Evolutionary conservation across 1,139 yeast species (phyloP).

Genomic region (Ogataea hybrid): DNA sequence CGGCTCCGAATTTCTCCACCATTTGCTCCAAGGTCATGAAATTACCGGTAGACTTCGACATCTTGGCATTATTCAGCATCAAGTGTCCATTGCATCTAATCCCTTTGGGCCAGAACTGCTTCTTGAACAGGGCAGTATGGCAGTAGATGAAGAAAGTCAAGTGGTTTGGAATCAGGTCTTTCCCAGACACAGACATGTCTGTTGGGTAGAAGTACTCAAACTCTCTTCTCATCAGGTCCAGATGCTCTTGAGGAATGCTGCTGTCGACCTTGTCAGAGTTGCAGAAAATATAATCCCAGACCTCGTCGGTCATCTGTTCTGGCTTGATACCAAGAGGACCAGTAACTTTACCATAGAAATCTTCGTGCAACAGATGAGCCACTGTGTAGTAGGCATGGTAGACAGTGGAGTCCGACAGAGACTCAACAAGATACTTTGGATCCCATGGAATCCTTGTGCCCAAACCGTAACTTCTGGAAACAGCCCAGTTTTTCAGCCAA

Average conservation of each 20-base stretch:
- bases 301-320: conserved; percentile 89
- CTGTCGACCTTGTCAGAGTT: conserved; percentile 60
- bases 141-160: conserved; percentile 92
- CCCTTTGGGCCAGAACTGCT: conserved; percentile 90
- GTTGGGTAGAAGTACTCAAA: conserved; percentile 95
- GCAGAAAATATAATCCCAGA: conserved; percentile 86
- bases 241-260: conserved; percentile 64
- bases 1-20: conserved; percentile 91
- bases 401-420: conserved; percentile 92
- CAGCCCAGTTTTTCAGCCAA: conserved; percentile 99
- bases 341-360: conserved; percentile 72
- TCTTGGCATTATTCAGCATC: conserved; percentile 91
- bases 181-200: conserved; percentile 90
- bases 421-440: conserved; percentile 87
- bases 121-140: conserved; percentile 91
- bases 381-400: conserved; percentile 97
- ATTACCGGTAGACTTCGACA: conserved; percentile 98
- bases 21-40: conserved; percentile 88
- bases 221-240: conserved; percentile 81
- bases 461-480: conserved; percentile 93
- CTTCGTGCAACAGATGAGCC: conserved; percentile 80
- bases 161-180: conserved; percentile 97
- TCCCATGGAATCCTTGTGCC: conserved; percentile 99
- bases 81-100: conserved; percentile 95
- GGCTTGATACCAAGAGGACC: conserved; percentile 78